phyloP scores from a whole-genome alignment of 805 yeast species.

The Pichia gijzeniarum region DNA sequence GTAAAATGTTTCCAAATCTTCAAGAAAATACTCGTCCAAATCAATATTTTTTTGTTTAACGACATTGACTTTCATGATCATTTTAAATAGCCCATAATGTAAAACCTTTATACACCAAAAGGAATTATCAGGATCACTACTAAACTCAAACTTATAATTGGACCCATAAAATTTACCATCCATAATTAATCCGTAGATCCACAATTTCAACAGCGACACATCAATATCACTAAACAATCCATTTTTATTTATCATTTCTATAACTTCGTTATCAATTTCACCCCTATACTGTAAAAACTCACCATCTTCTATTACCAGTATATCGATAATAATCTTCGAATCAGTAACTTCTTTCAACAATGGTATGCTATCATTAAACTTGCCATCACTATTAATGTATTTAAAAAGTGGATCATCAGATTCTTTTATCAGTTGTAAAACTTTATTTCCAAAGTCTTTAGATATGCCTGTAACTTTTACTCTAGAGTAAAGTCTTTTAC shows the following conservation, averaged over 20 bases:
- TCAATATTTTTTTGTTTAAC: neutral
- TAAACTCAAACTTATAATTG: conserved; percentile 2
- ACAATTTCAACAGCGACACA: neutral
- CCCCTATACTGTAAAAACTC: conserved; percentile 9
- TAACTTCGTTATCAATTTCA: neutral
- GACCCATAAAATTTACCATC: conserved; percentile 3
- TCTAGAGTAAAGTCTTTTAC: neutral
- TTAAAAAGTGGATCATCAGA: neutral
- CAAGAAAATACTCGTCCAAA: conserved; percentile 9
- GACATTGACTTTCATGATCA: conserved; percentile 1
- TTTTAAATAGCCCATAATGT: conserved; percentile 11
- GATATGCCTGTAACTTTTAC: neutral
- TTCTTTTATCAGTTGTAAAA: neutral
- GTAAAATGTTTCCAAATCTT: conserved; percentile 6
- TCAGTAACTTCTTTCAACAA: too few relatives aligned
- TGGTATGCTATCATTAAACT: too few relatives aligned
- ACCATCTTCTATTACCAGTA: conserved; percentile 1
- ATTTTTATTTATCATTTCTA: neutral
- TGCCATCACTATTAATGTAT: neutral
- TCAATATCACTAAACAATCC: neutral
- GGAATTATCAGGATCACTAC: neutral
- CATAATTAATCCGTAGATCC: conserved; percentile 9
- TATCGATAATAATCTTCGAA: neutral
- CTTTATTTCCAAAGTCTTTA: neutral
- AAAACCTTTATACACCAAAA: neutral